Percentiles rank a stretch among this genome's conserved stretches.
Evolutionary conservation across 768 basidiomycete genomes (phyloP).

Genomic region (Suillus brevipes): DNA sequence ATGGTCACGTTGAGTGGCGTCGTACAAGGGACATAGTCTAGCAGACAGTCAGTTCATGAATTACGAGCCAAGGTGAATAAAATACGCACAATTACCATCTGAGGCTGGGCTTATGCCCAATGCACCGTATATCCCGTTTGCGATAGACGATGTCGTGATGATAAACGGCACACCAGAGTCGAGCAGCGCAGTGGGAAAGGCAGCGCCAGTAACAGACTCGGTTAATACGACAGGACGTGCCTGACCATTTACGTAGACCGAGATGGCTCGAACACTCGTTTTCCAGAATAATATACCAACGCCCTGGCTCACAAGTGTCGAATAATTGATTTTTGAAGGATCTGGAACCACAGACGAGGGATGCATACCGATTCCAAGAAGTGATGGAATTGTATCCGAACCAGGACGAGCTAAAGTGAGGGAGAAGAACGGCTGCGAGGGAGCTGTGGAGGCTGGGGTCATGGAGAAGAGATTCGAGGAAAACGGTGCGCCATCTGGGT

Average conservation of each 20-base stretch:
- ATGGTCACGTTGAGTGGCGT: slow-evolving; percentile 73
- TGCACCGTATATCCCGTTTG: slow-evolving; percentile 79
- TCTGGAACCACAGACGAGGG: slow-evolving; percentile 53
- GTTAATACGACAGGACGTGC: slow-evolving; percentile 42
- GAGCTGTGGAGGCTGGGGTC: slow-evolving; percentile 51
- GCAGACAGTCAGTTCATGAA: slow-evolving; percentile 11
- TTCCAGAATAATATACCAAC: slow-evolving; percentile 64
- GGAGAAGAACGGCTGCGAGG: slow-evolving; percentile 64
- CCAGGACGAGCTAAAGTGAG: slow-evolving; percentile 71
- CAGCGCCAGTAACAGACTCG: slow-evolving; percentile 36
- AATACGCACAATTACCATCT: slow-evolving; percentile 63
- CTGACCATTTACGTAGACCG: slow-evolving; percentile 55
- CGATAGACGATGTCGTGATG: slow-evolving; percentile 56
- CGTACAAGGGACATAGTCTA: slow-evolving; percentile 75
- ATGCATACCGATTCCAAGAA: slow-evolving; percentile 71
- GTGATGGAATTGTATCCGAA: slow-evolving; percentile 51
- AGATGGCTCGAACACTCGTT: slow-evolving; percentile 53
- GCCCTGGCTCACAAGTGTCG: slow-evolving; percentile 40
- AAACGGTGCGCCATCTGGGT: slow-evolving; percentile 65
- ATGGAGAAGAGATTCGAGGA: slow-evolving; percentile 73
- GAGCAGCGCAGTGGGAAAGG: slow-evolving; percentile 63
- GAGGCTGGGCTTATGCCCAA: slow-evolving; percentile 57
- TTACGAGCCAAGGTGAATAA: background rate
- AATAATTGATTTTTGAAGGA: slow-evolving; percentile 53
- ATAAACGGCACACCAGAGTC: slow-evolving; percentile 74